A percentile compares a stretch with the other conserved stretches of the same genome.
Conservation (phyloP, 257 asterid genomes). For the Scutellaria galericulata region DNA sequence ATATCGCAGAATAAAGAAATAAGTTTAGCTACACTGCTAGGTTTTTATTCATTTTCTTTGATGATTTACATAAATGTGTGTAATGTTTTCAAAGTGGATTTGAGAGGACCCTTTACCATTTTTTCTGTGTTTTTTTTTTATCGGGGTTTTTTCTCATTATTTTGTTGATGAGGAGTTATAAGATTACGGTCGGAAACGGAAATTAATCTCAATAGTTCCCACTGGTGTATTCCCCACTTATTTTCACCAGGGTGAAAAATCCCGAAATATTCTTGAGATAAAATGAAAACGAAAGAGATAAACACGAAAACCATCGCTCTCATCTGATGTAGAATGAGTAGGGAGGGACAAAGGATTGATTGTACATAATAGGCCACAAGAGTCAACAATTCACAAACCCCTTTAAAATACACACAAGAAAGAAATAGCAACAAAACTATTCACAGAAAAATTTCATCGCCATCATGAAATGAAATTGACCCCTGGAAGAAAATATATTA, state of each 20-base stretch:
- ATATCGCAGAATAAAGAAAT: too few relatives aligned
- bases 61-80: too few relatives aligned
- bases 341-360: conserved; percentile 22
- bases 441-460: neutral
- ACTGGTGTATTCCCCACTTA: too few relatives aligned
- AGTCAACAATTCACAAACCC: conserved; percentile 35
- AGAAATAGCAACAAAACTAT: neutral
- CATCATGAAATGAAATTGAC: conserved; percentile 1
- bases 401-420: conserved; percentile 33
- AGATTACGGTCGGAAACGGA: too few relatives aligned
- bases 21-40: too few relatives aligned
- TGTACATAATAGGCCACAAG: conserved; percentile 29
- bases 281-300: neutral
- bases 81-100: too few relatives aligned
- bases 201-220: too few relatives aligned
- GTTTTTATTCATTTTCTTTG: too few relatives aligned
- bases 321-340: neutral
- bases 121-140: neutral
- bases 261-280: too few relatives aligned
- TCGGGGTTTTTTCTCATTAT: neutral
- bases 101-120: too few relatives aligned
- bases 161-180: too few relatives aligned
- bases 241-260: too few relatives aligned
- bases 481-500: conserved; percentile 11
- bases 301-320: neutral